phyloP scores from a whole-genome alignment of 2,329 filamentous ascomycete genomes.

The Plectosphaerella plurivora region DNA sequence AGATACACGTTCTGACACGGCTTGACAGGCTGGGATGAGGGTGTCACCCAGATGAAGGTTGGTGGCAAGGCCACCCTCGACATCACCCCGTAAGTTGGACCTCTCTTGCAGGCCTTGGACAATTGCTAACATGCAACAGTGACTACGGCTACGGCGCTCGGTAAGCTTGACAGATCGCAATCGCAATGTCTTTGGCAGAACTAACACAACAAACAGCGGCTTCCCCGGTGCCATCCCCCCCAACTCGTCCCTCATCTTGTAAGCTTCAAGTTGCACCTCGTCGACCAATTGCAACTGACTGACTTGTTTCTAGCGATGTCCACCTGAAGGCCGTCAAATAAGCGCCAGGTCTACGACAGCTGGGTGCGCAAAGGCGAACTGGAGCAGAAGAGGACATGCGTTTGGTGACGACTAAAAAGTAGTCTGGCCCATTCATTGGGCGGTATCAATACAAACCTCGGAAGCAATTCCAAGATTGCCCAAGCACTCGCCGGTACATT shows the following conservation, averaged over 20 bases:
- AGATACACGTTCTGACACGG: not conserved
- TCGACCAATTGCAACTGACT: not conserved
- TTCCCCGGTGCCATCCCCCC: constrained; percentile 75
- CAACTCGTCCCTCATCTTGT: constrained; percentile 27
- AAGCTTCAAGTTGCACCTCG: not conserved
- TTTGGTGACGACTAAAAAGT: no score
- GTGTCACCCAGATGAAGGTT: constrained; percentile 78
- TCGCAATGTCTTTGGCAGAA: not conserved
- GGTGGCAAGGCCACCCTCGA: constrained; percentile 86
- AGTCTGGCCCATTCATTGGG: no score
- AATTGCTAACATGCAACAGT: constrained; percentile 26
- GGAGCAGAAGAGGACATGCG: no score
- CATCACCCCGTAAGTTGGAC: constrained; percentile 63
- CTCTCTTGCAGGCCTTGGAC: not conserved
- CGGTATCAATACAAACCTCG: no score
- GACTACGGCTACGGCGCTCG: constrained; percentile 61
- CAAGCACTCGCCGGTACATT: no score
- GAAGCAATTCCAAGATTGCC: no score
- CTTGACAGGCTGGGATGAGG: constrained; percentile 73
- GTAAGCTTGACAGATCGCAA: constrained; percentile 33
- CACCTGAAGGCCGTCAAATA: not conserved
- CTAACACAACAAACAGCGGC: constrained; percentile 46
- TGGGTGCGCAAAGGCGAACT: no score
- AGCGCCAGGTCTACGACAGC: no score
- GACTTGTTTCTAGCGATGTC: not conserved